phyloP scores from a whole-genome alignment of 2,329 filamentous ascomycete species.

The Dactylellina leptospora region DNA sequence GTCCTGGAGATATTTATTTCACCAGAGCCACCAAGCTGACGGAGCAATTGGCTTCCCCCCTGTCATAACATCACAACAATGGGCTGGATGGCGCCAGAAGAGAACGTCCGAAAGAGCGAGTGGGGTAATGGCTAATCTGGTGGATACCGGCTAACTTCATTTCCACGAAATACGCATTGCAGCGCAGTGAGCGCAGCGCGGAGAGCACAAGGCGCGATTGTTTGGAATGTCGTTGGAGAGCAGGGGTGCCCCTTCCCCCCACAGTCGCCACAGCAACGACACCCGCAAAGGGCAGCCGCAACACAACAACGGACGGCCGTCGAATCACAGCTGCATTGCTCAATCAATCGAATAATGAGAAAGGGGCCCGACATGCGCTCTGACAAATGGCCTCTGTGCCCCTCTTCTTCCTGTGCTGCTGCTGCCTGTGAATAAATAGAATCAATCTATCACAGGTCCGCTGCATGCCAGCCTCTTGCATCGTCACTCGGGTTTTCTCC shows the following conservation, averaged over 20 bases:
- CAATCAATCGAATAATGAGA: not conserved
- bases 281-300: constrained; percentile 28
- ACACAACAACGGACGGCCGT: constrained; percentile 17
- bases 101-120: no score
- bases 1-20: constrained; percentile 45
- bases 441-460: not conserved
- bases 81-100: constrained; percentile 13
- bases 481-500: not conserved
- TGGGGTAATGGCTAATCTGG: no score
- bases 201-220: not conserved
- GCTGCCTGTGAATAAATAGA: not conserved
- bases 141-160: constrained; percentile 23
- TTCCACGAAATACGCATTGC: no score
- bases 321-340: constrained; percentile 36
- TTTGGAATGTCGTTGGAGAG: constrained; percentile 46
- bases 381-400: not conserved
- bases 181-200: not conserved
- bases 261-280: constrained; percentile 34
- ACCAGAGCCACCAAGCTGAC: not conserved
- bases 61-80: constrained; percentile 35
- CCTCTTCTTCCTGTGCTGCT: not conserved
- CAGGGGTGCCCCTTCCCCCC: constrained; percentile 1
- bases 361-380: not conserved
- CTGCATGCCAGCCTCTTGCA: not conserved
- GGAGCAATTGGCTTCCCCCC: no score